These are phyloP conservation scores for Skeletonema potamos DNA, from an alignment of 108 stramenopile genomes.

Conservation along the genomic window DNA sequence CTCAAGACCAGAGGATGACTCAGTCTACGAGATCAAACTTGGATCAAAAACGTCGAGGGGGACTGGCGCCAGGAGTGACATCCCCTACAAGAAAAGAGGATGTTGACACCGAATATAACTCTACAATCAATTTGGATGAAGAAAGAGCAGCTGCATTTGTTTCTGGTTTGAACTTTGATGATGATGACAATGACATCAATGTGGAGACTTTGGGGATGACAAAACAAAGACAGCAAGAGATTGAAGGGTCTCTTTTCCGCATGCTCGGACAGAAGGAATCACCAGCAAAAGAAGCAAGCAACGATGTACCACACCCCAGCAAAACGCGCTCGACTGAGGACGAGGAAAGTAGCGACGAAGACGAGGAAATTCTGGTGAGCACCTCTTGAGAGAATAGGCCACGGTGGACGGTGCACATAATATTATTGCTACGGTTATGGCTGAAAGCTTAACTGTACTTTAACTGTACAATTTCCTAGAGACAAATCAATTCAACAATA, in stretches of 20 bases:
- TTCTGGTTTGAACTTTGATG: slow-evolving; percentile 15
- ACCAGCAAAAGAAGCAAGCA: not conserved
- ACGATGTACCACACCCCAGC: not conserved
- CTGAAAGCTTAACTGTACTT: not conserved
- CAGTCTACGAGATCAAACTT: not conserved
- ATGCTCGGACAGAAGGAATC: slow-evolving; percentile 79
- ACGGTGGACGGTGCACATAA: not conserved
- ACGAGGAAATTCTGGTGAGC: slow-evolving; percentile 8
- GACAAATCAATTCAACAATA: slow-evolving; percentile 39
- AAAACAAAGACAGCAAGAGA: slow-evolving; percentile 78
- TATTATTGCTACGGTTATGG: not conserved
- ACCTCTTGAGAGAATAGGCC: not conserved
- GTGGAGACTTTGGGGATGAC: slow-evolving; percentile 87
- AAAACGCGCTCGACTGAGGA: not conserved
- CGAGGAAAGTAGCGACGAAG: not conserved
- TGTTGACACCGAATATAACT: slow-evolving; percentile 9
- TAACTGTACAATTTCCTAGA: not conserved
- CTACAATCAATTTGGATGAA: slow-evolving; percentile 7
- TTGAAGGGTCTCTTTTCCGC: slow-evolving; percentile 84
- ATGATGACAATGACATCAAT: slow-evolving; percentile 41
- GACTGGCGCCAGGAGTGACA: slow-evolving; percentile 14
- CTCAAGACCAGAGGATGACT: not conserved
- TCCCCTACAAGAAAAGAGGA: slow-evolving; percentile 21
- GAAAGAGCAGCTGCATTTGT: slow-evolving; percentile 16
- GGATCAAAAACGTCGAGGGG: not conserved